Base-by-base conservation (phyloP, 2,329 filamentous ascomycete genomes). In the Stromatinia cepivora region DNA sequence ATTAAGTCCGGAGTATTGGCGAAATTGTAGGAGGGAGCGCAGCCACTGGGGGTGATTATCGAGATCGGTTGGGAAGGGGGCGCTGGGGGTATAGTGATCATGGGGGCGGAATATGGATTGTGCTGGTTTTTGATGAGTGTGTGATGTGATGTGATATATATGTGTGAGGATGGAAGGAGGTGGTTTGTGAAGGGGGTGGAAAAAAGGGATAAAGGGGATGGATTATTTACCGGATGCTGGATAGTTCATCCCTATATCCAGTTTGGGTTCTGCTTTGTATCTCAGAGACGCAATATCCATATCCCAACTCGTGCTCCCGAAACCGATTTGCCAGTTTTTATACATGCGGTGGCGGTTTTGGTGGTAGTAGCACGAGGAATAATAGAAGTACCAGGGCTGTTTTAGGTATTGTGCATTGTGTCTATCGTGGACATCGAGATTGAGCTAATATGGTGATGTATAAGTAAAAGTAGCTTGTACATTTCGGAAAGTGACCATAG, bases 351-450 rank as follows among this genome's bases (percentile, higher is more conserved):
- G 6, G 10, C 28, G 57, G 39, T 73, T 72, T 1, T 71, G 8
- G 8, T 58, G 6, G 20, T 71, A 74, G 48, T 75, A 75, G n/a
- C 71, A 72, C 22, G 48, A n/a, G 2, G 72, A 72, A 42, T 74
- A 74, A 31, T 72, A 73, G 58, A 75, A 74, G 39, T 72, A 73
- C 20, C 71, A 71, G 0, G 64, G 71, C 10, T 39, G 6, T 66
- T 71, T 72, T 7, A 72, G 39, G 8, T 46, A 34, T 3, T n/a
- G 2, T 8, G 52, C 25, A 13, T 63, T 13, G 5, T 70, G 36
- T 1, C 66, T 45, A 7, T 53, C 17, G n/a, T 66, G 11, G 1
- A 54, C 2, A 20, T 42, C 0, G 2, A 50, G 2, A 17, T 11
- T 17, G 13, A 67, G 65, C 65, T 61, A 11, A 4, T 15, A 4